phyloP scores from a whole-genome alignment of 768 basidiomycete genomes.

The Cystofilobasidium bisporidii region DNA sequence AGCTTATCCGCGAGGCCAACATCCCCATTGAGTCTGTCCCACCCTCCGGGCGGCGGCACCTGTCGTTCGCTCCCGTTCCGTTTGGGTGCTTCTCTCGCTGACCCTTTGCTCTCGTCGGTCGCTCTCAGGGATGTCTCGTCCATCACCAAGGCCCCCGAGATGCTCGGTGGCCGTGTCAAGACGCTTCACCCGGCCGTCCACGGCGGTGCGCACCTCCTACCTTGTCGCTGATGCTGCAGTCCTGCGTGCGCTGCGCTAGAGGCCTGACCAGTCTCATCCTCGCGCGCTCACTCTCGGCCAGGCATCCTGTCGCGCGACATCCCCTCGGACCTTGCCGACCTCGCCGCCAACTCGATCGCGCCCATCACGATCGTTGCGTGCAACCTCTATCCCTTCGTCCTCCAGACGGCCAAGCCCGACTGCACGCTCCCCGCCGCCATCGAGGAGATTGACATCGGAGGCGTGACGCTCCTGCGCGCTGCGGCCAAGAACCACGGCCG shows the following conservation, averaged over 20 bases:
- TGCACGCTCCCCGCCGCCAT: conserved; percentile 87
- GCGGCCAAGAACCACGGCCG: conserved; percentile 97
- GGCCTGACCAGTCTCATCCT: conserved; percentile 4
- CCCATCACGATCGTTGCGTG: conserved; percentile 96
- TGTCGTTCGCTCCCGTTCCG: neutral
- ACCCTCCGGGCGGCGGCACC: too few relatives aligned
- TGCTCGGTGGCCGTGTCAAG: conserved; percentile 97
- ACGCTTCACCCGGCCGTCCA: conserved; percentile 97
- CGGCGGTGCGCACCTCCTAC: conserved; percentile 55
- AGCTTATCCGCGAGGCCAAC: conserved; percentile 89
- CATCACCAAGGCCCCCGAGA: conserved; percentile 95
- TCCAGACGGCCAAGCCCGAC: conserved; percentile 68
- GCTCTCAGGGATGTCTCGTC: conserved; percentile 78
- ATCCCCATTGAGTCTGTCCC: conserved; percentile 72
- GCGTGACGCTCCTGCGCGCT: conserved; percentile 91
- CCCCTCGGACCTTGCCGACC: conserved; percentile 77
- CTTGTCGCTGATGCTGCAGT: too few relatives aligned
- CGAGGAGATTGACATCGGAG: conserved; percentile 98
- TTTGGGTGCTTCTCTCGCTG: neutral
- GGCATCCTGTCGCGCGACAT: conserved; percentile 91
- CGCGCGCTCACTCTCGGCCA: conserved; percentile 35
- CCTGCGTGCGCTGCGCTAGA: neutral
- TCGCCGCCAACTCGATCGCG: conserved; percentile 70
- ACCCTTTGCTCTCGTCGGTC: conserved; percentile 4
- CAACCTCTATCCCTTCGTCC: conserved; percentile 95